Evolutionary conservation across 1,284 basidiomycete genomes (phyloP).

Genomic region (Boletellus dicymbophilus): DNA sequence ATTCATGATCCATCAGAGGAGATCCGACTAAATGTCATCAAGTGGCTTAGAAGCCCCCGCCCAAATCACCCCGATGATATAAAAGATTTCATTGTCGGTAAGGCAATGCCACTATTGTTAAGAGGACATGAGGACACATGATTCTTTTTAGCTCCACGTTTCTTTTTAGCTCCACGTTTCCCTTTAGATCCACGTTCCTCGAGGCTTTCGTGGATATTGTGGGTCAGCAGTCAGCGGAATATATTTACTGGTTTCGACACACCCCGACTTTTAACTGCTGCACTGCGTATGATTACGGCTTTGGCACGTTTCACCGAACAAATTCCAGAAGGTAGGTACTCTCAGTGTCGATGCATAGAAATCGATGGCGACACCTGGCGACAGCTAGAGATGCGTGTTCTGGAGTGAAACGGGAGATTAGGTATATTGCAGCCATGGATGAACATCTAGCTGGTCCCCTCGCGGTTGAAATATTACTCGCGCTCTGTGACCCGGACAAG

Average conservation of each 20-base stretch:
- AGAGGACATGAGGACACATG: too few relatives aligned
- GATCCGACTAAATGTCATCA: constrained; percentile 3
- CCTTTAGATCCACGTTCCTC: too few relatives aligned
- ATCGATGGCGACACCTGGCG: neutral
- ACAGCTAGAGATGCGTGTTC: constrained; percentile 6
- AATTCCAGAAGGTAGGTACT: constrained; percentile 12
- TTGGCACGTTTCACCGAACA: too few relatives aligned
- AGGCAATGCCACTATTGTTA: too few relatives aligned
- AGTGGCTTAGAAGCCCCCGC: constrained; percentile 9
- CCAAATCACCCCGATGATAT: too few relatives aligned
- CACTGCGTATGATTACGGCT: constrained; percentile 19
- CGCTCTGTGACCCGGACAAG: constrained; percentile 9
- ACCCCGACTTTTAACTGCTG: too few relatives aligned
- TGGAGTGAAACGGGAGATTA: constrained; percentile 6
- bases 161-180: too few relatives aligned
- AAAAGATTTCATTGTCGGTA: neutral
- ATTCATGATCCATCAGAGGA: constrained; percentile 10
- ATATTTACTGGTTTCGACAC: too few relatives aligned
- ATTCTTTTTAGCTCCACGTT: too few relatives aligned
- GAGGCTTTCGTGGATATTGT: too few relatives aligned
- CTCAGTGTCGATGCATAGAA: too few relatives aligned
- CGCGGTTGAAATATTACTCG: constrained; percentile 21
- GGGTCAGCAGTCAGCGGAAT: too few relatives aligned
- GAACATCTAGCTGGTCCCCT: constrained; percentile 18
- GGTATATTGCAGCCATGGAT: constrained; percentile 14